Evolutionary conservation across 305 asterid species (phyloP), one percentile per base, ranked within the genome.

Genomic region (Fraxinus greggii): DNA sequence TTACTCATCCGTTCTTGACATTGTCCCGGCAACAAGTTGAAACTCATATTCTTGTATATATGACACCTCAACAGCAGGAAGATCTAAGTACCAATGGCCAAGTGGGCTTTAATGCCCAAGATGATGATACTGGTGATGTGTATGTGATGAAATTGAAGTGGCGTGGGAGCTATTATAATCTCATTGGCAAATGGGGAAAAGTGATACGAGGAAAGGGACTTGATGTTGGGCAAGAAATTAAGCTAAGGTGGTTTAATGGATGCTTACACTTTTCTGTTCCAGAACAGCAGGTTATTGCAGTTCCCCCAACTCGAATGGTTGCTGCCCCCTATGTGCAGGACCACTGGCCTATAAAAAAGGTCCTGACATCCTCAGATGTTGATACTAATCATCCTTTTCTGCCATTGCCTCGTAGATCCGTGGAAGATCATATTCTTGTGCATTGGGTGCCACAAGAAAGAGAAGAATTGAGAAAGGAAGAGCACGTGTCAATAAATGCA

Each of bases 1-100:
- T 91, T 79, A 93, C 97, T 17, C 97, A 93, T 83, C 97, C 97
- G 32, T 93, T 93, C 82, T 89, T 93, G 35, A 93, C 97, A 78
- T 82, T 91, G 86, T 91, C 97, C 79, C 88, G 97, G 40, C 97
- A 93, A 80, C 97, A 93, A 89, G 94, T 93, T 72, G 97, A 91
- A 81, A 88, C 84, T 61, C 92, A 91, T 81, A 88, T 93, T 56
- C 87, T 93, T 54, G 87, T 89, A 82, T 86, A 87, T 86, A 88
- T 93, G 94, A 82, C 93, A 65, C 90, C 87, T 76, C 94, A 89
- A 78, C 94, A 91, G 81, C 93, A 90, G 77, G 94, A 91, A 65
- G 87, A 81, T 69, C 78, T 93, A 81, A 88, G 93, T 84, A 85
- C 85, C 40, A 91, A 87, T 75, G 91, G 94, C 51, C 95, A 91